Evolutionary conservation across 202 grass and related monocot species (phyloP).

Genomic region (Eragrostis tef): DNA sequence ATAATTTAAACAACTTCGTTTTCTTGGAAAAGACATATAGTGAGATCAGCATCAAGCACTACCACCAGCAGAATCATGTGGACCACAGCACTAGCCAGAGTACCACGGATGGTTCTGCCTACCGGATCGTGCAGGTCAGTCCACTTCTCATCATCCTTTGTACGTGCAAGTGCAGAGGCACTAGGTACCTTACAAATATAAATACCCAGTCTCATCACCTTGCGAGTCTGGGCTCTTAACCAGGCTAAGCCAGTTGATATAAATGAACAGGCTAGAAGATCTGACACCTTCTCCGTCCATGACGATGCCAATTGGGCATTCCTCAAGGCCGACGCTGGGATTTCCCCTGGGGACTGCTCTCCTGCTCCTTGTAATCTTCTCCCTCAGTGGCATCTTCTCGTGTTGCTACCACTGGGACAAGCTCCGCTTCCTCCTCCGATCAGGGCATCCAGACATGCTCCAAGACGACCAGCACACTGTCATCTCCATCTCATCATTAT

Average conservation of each 20-base stretch:
- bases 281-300: conserved; percentile 55
- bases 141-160: conserved; percentile 47
- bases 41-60: conserved; percentile 53
- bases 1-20: conserved; percentile 36
- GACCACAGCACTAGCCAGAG: conserved; percentile 51
- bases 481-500: conserved; percentile 44
- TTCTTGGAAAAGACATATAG: conserved; percentile 43
- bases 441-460: conserved; percentile 41
- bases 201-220: conserved; percentile 41
- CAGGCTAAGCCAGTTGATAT: conserved; percentile 36
- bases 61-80: conserved; percentile 42
- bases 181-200: conserved; percentile 44
- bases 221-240: conserved; percentile 44
- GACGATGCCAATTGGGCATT: conserved; percentile 43
- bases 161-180: conserved; percentile 42
- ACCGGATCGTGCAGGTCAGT: conserved; percentile 56
- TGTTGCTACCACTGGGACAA: conserved; percentile 99
- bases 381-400: conserved; percentile 84
- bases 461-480: conserved; percentile 35
- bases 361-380: conserved; percentile 83
- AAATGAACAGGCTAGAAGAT: conserved; percentile 57
- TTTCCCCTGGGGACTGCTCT: conserved; percentile 86
- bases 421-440: conserved; percentile 62
- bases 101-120: conserved; percentile 56
- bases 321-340: conserved; percentile 72